phyloP scores from a whole-genome alignment of 23 red algal genomes.

The Gracilaria gracilis region DNA sequence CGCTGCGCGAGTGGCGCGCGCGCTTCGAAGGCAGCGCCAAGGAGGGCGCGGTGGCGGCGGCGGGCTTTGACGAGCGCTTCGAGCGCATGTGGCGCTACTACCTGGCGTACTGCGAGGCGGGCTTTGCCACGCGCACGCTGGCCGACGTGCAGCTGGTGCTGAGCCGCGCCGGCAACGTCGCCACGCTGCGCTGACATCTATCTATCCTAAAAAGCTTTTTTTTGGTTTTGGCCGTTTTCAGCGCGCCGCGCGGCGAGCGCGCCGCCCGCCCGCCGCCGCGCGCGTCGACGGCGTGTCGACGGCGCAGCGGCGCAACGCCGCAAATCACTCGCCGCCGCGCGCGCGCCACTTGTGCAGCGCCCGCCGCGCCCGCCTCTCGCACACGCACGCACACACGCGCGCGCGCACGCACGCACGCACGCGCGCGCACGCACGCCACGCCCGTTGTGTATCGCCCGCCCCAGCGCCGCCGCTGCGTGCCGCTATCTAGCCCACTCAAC shows the following conservation, averaged over 20 bases:
- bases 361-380: not conserved
- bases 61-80: slow-evolving; percentile 85
- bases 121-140: slow-evolving; percentile 93
- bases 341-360: slow-evolving; percentile 24
- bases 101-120: slow-evolving; percentile 93
- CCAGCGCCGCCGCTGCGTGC: not conserved
- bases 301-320: too few relatives aligned
- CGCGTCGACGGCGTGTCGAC: too few relatives aligned
- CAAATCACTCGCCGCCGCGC: too few relatives aligned
- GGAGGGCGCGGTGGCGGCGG: slow-evolving; percentile 39
- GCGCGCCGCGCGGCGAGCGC: not conserved
- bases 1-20: slow-evolving; percentile 82
- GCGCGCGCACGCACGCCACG: not conserved
- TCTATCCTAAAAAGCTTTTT: not conserved
- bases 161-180: slow-evolving; percentile 57
- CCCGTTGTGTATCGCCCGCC: slow-evolving; percentile 20
- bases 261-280: not conserved
- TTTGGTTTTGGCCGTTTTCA: slow-evolving; percentile 3
- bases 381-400: not conserved
- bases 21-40: slow-evolving; percentile 57
- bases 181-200: not conserved
- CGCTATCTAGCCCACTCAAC: slow-evolving; percentile 14
- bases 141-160: slow-evolving; percentile 79
- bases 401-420: not conserved
- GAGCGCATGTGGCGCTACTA: slow-evolving; percentile 95